Evolutionary conservation across 805 yeast genomes (phyloP).

Genomic region (Saccharomyces mikatae): DNA sequence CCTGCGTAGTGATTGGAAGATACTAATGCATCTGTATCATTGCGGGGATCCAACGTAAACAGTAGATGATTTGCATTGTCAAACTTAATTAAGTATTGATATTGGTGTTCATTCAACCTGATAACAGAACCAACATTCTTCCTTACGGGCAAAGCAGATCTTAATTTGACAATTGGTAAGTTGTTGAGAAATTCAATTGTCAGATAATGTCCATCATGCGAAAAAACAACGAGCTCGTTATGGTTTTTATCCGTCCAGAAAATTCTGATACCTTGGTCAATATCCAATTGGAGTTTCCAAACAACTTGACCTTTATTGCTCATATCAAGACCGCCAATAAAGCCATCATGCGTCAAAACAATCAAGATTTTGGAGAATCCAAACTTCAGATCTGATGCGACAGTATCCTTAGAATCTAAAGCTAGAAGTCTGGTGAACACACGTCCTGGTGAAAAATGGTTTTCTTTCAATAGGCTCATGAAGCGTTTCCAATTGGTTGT

Average conservation of each 20-base stretch:
- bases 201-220: conserved; percentile 26
- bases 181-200: conserved; percentile 8
- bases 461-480: conserved; percentile 9
- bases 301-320: conserved; percentile 29
- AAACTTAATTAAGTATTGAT: conserved; percentile 13
- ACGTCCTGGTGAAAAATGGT: conserved; percentile 18
- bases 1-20: conserved; percentile 1
- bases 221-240: conserved; percentile 18
- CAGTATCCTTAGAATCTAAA: conserved; percentile 6
- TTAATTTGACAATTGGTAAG: neutral
- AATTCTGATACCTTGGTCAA: conserved; percentile 13
- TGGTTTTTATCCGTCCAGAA: conserved; percentile 17
- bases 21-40: neutral
- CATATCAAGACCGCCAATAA: conserved; percentile 38
- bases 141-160: neutral
- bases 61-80: conserved; percentile 4
- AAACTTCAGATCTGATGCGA: conserved; percentile 29
- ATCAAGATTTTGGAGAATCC: conserved; percentile 41
- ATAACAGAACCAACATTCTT: neutral
- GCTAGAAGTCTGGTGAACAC: conserved; percentile 12
- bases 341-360: conserved; percentile 35
- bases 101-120: conserved; percentile 2
- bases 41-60: neutral
- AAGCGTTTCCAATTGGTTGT: conserved; percentile 15
- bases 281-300: conserved; percentile 34